These are phyloP conservation scores for Lipomyces yarrowii DNA, from an alignment of 1,139 yeast genomes.

Conservation along the genomic window DNA sequence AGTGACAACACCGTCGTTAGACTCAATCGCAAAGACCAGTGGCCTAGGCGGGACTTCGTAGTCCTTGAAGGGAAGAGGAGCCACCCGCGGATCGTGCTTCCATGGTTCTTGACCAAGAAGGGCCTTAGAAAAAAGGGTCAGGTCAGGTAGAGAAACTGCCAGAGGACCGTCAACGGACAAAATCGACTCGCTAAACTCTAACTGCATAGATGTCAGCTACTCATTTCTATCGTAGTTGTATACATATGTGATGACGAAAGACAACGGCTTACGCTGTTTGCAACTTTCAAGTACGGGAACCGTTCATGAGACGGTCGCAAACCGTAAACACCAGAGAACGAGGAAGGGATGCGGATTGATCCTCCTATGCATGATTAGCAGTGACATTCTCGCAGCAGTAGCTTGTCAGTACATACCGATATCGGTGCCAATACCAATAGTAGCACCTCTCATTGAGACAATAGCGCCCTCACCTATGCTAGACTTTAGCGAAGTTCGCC, in stretches of 20 bases:
- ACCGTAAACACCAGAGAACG: constrained; percentile 55
- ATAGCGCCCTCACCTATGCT: constrained; percentile 63
- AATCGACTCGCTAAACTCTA: constrained; percentile 46
- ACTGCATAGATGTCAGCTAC: constrained; percentile 31
- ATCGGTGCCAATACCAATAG: constrained; percentile 58
- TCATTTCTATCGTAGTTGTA: background rate
- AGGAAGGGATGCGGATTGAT: constrained; percentile 56
- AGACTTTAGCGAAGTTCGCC: constrained; percentile 39
- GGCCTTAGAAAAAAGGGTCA: constrained; percentile 56
- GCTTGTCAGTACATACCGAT: constrained; percentile 47
- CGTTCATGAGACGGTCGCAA: constrained; percentile 51
- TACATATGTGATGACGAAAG: background rate
- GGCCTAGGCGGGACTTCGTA: constrained; percentile 28
- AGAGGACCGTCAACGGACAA: constrained; percentile 51
- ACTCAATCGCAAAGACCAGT: constrained; percentile 46
- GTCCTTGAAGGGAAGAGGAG: constrained; percentile 47
- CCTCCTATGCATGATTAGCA: constrained; percentile 50
- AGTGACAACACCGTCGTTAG: constrained; percentile 52
- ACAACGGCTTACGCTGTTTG: constrained; percentile 38
- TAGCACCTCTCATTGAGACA: constrained; percentile 50
- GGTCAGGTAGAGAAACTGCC: constrained; percentile 54
- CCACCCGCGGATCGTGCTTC: constrained; percentile 53
- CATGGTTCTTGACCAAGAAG: constrained; percentile 58
- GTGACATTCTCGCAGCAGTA: background rate
- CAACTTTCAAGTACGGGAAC: constrained; percentile 44